Percentiles rank a stretch among this genome's conserved stretches.
Conservation (phyloP, 108 stramenopile genomes). For the Fragilaria radians region DNA sequence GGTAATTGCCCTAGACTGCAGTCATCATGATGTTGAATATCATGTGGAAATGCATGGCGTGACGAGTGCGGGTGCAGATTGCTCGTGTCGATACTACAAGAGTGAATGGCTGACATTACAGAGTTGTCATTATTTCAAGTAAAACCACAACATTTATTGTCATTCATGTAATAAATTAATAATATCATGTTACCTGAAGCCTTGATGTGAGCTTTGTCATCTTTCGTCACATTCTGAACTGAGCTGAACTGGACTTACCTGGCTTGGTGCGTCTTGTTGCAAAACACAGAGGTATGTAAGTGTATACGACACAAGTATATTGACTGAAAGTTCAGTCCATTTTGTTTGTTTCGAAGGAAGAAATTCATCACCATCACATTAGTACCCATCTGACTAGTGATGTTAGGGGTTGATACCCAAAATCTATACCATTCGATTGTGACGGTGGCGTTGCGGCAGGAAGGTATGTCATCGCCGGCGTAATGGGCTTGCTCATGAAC, state of each 20-base stretch:
- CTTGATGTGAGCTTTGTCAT: background rate
- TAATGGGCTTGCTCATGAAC: background rate
- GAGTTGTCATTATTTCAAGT: too few species aligned
- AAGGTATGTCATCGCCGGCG: background rate
- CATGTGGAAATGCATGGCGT: too few species aligned
- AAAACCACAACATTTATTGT: background rate
- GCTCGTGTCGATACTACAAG: too few species aligned
- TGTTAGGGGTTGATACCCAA: background rate
- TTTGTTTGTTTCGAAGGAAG: background rate
- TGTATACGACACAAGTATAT: background rate
- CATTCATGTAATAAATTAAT: too few species aligned
- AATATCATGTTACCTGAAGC: background rate
- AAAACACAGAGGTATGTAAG: background rate
- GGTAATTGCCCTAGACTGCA: too few species aligned
- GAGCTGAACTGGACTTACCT: too few species aligned
- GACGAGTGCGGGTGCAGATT: too few species aligned
- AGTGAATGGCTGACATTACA: too few species aligned
- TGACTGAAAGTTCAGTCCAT: background rate
- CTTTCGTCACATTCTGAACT: background rate
- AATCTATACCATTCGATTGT: background rate
- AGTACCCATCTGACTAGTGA: background rate
- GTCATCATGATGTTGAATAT: too few species aligned
- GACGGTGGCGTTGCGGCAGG: background rate
- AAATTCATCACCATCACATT: background rate
- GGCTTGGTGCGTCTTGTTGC: background rate